Evolutionary conservation across 192 early-diverging fungal genomes (phyloP), one percentile per base, ranked within the genome.

Genomic region (Gamsiella multidivaricata): DNA sequence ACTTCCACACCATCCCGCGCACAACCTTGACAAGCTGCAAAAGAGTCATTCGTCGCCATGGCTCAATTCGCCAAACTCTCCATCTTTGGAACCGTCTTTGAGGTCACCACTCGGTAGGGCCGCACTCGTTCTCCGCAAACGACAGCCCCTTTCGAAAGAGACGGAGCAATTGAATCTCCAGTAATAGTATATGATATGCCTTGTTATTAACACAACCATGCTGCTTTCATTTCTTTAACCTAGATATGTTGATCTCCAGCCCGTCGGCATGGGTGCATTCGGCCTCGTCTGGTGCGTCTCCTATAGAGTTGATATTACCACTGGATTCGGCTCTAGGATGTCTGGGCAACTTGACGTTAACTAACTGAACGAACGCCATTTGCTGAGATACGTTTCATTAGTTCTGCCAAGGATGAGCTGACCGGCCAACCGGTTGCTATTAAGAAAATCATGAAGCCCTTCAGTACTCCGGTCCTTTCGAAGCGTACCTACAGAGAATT

Each of bases 241-340:
- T 70, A 93, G 92, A 69, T 97, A 98, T 88, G 90, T 92, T 11
- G 91, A 96, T 83, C 85, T 98, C 50, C 91, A 96, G 74, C 94
- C 96, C 10, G 92, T 98, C 22, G 97, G 97, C 32, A 95, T 97
- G 93, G 97, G 97, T 41, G 95, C 97, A 5, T 98, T 97, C 81
- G 97, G 97, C 80, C 86, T 98, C 8, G 97, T 98, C 23, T 98
- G 97, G 93, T 96, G 88, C 15, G 26, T 54, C 10, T 22, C 25
- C 51, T 23, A 9, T 47, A 23, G 8, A 20, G 2, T 57, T 5
- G 29, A 37, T 32, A 18, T 52, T 34, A 7, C 25, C n/a, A 29
- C 17, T n/a, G n/a, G n/a, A n/a, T n/a, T n/a, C n/a, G n/a, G n/a
- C n/a, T n/a, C n/a, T n/a, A n/a, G n/a, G n/a, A n/a, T n/a, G n/a